Conservation (phyloP, 1,284 basidiomycete species). For the Vanrija pseudolonga region DNA sequence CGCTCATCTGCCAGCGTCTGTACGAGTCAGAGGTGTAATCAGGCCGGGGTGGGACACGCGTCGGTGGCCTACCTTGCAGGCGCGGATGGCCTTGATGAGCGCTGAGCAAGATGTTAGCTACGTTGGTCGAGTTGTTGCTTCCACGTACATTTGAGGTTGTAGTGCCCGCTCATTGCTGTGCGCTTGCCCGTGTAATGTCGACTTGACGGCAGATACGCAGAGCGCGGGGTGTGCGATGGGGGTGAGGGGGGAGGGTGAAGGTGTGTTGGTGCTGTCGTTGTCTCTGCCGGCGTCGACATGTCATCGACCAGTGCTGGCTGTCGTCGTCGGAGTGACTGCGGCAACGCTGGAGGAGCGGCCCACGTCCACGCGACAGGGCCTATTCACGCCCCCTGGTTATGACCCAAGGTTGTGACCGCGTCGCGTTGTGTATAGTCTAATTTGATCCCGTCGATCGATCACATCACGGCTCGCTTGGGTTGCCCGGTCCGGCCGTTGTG, state of each 20-base stretch:
- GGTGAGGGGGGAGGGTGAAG: neutral
- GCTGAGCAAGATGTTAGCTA: constrained; percentile 53
- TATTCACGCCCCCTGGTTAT: neutral
- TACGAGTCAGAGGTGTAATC: neutral
- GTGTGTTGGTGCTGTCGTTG: neutral
- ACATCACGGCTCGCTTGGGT: no score
- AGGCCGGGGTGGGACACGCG: neutral
- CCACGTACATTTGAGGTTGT: constrained; percentile 79
- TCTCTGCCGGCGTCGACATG: neutral
- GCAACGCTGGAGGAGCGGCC: neutral
- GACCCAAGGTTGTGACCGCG: no score
- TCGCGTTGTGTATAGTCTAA: no score
- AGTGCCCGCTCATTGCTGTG: constrained; percentile 55
- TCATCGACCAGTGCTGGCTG: neutral
- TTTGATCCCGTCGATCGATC: no score
- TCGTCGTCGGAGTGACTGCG: neutral
- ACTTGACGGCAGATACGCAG: neutral
- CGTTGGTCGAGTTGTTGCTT: neutral
- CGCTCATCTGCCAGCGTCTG: constrained; percentile 98
- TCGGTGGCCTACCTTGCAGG: constrained; percentile 68
- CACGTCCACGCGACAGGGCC: neutral
- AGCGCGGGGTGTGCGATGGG: neutral
- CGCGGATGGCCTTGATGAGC: constrained; percentile 88
- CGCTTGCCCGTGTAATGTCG: neutral
- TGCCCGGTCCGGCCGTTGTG: no score